These are phyloP conservation scores for Yueomyces sp. DNA, from an alignment of 1,139 yeast genomes.

Conservation along the genomic window DNA sequence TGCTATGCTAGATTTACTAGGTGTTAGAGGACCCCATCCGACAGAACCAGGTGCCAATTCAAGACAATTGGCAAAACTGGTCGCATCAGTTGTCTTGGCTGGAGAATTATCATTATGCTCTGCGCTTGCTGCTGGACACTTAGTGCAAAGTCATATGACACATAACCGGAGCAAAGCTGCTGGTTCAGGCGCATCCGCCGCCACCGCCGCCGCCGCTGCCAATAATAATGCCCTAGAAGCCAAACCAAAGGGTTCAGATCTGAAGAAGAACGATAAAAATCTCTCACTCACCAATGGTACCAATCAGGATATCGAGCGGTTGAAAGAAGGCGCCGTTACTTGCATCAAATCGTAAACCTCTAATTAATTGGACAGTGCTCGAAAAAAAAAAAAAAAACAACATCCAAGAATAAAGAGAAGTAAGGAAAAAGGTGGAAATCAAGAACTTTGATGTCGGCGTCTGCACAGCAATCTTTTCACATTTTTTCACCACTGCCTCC, in stretches of 20 bases:
- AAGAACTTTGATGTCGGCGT: too few relatives aligned
- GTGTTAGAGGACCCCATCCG: conserved; percentile 93
- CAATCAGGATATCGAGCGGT: conserved; percentile 36
- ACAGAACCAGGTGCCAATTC: conserved; percentile 92
- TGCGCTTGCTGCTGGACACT: conserved; percentile 96
- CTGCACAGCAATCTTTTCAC: too few relatives aligned
- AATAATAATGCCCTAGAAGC: neutral
- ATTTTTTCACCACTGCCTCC: too few relatives aligned
- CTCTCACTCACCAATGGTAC: neutral
- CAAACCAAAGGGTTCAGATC: neutral
- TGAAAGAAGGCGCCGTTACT: conserved; percentile 57
- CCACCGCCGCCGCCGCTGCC: conserved; percentile 15
- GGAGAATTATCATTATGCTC: conserved; percentile 91
- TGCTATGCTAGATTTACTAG: conserved; percentile 87
- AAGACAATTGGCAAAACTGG: conserved; percentile 84
- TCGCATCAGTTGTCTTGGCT: conserved; percentile 91
- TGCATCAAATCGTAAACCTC: conserved; percentile 43
- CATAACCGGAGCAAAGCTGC: conserved; percentile 49
- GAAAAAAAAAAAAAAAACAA: neutral
- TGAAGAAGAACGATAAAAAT: too few relatives aligned
- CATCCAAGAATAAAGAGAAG: too few relatives aligned
- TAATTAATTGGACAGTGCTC: too few relatives aligned
- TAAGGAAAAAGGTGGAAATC: too few relatives aligned
- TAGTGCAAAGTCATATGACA: conserved; percentile 95
- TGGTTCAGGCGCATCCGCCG: conserved; percentile 7